Percentiles rank a stretch among this genome's conserved stretches.
These are phyloP conservation scores for Candida vartiovaarae DNA, from an alignment of 805 yeast genomes.

Conservation along the genomic window DNA sequence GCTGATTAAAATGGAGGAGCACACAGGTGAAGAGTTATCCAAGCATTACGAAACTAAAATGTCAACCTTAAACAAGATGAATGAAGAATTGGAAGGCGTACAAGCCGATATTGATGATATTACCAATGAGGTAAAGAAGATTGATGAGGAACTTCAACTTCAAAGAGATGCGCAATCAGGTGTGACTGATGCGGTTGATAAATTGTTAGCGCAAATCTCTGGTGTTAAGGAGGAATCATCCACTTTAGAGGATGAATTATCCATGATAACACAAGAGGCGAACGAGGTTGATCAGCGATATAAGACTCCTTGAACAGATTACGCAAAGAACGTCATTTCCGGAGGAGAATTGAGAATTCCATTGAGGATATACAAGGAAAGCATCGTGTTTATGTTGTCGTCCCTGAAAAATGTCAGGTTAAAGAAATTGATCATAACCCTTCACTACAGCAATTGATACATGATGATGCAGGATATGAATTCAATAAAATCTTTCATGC, in stretches of 20 bases:
- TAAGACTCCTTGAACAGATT: constrained; percentile 23
- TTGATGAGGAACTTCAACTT: constrained; percentile 1
- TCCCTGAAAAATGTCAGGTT: not conserved
- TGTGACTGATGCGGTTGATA: not conserved
- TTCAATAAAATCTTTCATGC: constrained; percentile 6
- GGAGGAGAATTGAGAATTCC: constrained; percentile 42
- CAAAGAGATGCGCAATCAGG: not conserved
- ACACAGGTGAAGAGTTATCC: constrained; percentile 24
- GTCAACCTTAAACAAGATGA: constrained; percentile 15
- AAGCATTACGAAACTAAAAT: constrained; percentile 24
- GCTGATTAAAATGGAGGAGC: constrained; percentile 20
- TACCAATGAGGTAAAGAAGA: not conserved
- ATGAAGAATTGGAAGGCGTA: constrained; percentile 2
- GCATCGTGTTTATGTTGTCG: constrained; percentile 22
- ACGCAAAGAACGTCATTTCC: constrained; percentile 29
- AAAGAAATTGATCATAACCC: constrained; percentile 3
- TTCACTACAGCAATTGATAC: not conserved
- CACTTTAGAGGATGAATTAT: constrained; percentile 15
- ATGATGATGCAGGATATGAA: not conserved
- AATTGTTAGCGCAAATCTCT: constrained; percentile 15
- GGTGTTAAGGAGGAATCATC: constrained; percentile 18
- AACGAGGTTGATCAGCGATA: constrained; percentile 17
- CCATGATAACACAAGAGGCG: constrained; percentile 18
- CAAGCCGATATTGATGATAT: constrained; percentile 1
- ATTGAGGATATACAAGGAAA: constrained; percentile 34